Evolutionary conservation across 768 basidiomycete genomes (phyloP).

Genomic region (Amanita rimosa): DNA sequence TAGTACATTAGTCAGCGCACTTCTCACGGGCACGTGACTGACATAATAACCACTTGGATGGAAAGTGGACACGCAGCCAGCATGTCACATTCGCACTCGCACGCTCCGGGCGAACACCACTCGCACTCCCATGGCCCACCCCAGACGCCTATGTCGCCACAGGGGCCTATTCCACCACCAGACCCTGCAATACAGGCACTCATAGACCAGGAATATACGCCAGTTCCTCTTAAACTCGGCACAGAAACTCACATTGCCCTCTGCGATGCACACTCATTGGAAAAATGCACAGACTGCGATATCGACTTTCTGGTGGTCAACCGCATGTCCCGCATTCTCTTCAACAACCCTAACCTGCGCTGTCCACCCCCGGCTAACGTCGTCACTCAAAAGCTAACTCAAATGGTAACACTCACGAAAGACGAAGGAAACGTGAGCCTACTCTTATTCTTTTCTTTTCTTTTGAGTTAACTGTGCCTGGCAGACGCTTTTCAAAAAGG

Average conservation of each 20-base stretch:
- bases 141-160: slow-evolving; percentile 26
- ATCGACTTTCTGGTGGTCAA: slow-evolving; percentile 71
- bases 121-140: slow-evolving; percentile 35
- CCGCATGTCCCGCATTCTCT: slow-evolving; percentile 60
- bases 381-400: slow-evolving; percentile 62
- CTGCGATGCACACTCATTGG: slow-evolving; percentile 57
- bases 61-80: too few species aligned
- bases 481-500: slow-evolving; percentile 69
- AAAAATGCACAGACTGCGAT: slow-evolving; percentile 65
- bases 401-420: slow-evolving; percentile 68
- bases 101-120: slow-evolving; percentile 44
- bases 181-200: slow-evolving; percentile 67
- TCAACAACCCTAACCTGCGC: slow-evolving; percentile 54
- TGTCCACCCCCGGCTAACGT: slow-evolving; percentile 79
- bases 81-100: slow-evolving; percentile 62
- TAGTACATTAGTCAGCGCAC: slow-evolving; percentile 9
- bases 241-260: slow-evolving; percentile 43
- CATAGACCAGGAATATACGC: slow-evolving; percentile 63
- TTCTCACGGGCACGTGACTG: slow-evolving; percentile 9
- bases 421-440: slow-evolving; percentile 88
- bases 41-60: not conserved
- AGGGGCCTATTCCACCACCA: slow-evolving; percentile 16
- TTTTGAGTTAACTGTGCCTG: slow-evolving; percentile 8
- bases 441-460: slow-evolving; percentile 8
- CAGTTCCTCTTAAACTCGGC: slow-evolving; percentile 43